Percentiles rank a stretch among this genome's conserved stretches.
Evolutionary conservation across 75 land plant species (phyloP).

Genomic region (Cunninghamia lanceolata): DNA sequence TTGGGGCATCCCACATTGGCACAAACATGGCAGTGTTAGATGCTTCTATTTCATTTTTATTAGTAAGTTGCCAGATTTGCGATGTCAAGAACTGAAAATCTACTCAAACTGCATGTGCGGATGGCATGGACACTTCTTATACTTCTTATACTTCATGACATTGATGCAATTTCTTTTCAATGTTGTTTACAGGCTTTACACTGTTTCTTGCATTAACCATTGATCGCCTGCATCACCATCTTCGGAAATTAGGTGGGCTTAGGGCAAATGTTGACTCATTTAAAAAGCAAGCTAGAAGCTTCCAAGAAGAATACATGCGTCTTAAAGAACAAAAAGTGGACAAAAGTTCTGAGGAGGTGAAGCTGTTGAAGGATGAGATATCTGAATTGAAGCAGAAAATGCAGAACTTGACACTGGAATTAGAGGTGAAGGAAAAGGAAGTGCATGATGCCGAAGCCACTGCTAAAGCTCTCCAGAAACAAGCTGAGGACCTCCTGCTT

Average conservation of each 20-base stretch:
- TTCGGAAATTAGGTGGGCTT: constrained; percentile 30
- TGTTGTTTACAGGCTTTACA: constrained; percentile 50
- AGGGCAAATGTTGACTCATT: constrained; percentile 25
- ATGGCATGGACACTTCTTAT: not conserved
- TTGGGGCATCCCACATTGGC: not conserved
- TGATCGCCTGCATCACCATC: constrained; percentile 62
- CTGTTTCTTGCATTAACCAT: constrained; percentile 66
- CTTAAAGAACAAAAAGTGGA: constrained; percentile 50
- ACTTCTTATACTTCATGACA: not conserved
- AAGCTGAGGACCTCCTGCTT: constrained; percentile 76
- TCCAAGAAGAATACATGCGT: constrained; percentile 37
- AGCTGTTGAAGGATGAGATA: constrained; percentile 46
- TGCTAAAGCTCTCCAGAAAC: constrained; percentile 71
- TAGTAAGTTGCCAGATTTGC: not conserved
- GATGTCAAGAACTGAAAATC: not conserved
- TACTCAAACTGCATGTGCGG: not conserved
- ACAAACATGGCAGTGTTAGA: not conserved
- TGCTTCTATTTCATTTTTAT: not conserved
- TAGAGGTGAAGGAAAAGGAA: constrained; percentile 49
- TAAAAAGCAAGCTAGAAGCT: constrained; percentile 42
- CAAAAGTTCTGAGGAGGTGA: constrained; percentile 36
- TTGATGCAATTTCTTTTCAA: not conserved
- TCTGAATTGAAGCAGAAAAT: constrained; percentile 39
- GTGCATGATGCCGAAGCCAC: constrained; percentile 55
- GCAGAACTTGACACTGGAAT: constrained; percentile 57